phyloP scores from a whole-genome alignment of 345 rosid genomes.

The Citrus unshiu region DNA sequence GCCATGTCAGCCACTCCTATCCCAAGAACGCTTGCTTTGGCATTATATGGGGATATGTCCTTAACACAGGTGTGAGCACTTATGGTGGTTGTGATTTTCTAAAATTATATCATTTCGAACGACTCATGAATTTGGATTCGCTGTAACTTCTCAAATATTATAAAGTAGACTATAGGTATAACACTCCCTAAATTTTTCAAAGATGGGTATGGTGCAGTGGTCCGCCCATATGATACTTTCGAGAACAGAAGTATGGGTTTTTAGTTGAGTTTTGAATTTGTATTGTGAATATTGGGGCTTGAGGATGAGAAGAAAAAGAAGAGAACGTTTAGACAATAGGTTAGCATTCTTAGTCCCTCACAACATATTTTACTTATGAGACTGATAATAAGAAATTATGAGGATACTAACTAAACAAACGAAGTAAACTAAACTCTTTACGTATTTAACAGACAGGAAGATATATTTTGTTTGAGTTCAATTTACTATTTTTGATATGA shows the following conservation, averaged over 20 bases:
- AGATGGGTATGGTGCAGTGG: neutral
- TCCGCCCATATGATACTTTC: neutral
- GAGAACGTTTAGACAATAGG: neutral
- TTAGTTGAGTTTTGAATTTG: neutral
- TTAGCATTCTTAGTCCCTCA: neutral
- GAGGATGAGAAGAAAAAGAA: neutral
- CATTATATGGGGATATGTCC: constrained; percentile 87
- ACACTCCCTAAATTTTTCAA: neutral
- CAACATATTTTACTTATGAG: neutral
- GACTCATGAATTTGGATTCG: neutral
- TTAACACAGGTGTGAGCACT: constrained; percentile 66
- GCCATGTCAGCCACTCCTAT: constrained; percentile 97
- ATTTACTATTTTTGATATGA: neutral
- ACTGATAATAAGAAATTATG: neutral
- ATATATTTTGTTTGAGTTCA: neutral
- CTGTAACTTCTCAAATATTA: neutral
- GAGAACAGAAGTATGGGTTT: neutral
- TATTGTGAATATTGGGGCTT: neutral
- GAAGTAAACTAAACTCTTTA: neutral
- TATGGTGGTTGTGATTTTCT: constrained; percentile 6
- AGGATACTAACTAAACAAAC: neutral
- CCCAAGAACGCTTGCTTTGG: constrained; percentile 94
- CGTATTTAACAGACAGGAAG: neutral
- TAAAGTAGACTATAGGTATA: neutral
- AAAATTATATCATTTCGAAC: neutral